phyloP scores from a whole-genome alignment of 495 filamentous ascomycete species.

The Oidiodendron maius region DNA sequence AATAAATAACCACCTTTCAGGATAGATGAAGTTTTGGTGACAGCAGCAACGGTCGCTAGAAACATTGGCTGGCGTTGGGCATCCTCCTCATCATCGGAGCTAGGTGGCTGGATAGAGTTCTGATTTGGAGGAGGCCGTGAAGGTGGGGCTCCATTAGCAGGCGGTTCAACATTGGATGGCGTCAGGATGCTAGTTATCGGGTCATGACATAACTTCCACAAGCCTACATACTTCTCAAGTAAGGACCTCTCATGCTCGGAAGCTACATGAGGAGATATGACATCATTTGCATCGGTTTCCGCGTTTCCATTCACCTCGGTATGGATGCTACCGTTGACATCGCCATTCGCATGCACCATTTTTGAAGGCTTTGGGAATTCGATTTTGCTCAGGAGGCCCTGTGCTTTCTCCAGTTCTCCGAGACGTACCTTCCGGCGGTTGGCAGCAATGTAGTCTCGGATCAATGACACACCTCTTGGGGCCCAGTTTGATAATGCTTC shows the following conservation, averaged over 20 bases:
- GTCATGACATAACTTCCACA: conserved; percentile 77
- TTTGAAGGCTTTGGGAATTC: conserved; percentile 25
- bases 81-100: background rate
- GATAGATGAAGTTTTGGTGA: conserved; percentile 68
- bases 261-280: conserved; percentile 20
- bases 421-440: conserved; percentile 64
- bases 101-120: conserved; percentile 18
- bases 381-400: conserved; percentile 53
- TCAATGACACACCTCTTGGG: conserved; percentile 80
- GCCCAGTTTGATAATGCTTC: conserved; percentile 79
- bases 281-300: conserved; percentile 12
- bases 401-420: conserved; percentile 74
- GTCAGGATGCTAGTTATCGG: conserved; percentile 66
- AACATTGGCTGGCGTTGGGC: conserved; percentile 42
- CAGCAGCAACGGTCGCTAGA: conserved; percentile 59
- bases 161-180: conserved; percentile 71
- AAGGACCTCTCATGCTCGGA: conserved; percentile 50
- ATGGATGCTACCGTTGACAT: conserved; percentile 5
- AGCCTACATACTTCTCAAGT: conserved; percentile 62
- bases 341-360: background rate
- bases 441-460: conserved; percentile 71
- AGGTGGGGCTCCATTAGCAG: conserved; percentile 54
- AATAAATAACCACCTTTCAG: conserved; percentile 81
- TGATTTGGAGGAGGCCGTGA: background rate
- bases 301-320: background rate